Evolutionary conservation across 1,139 yeast genomes (phyloP).

Genomic region (Yamadazyma conglobata): DNA sequence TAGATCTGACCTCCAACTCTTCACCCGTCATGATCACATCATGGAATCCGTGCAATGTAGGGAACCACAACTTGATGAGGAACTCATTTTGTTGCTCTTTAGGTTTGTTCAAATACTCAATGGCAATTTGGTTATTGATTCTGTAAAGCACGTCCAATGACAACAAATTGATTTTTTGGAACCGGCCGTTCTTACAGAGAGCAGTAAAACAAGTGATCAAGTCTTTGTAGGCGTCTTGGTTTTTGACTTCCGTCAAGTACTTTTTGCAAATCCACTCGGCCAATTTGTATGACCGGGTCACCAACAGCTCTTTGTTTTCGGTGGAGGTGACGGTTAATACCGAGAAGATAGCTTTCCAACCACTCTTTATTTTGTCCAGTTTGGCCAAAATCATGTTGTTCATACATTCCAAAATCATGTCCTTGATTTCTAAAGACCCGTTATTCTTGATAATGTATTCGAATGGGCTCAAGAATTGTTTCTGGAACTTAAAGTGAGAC

Average conservation of each 20-base stretch:
- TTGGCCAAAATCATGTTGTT: constrained; percentile 82
- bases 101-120: constrained; percentile 24
- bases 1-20: constrained; percentile 89
- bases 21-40: constrained; percentile 91
- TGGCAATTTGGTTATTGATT: constrained; percentile 59
- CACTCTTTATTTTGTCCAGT: constrained; percentile 75
- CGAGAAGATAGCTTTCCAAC: constrained; percentile 89
- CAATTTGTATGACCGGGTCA: constrained; percentile 59
- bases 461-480: constrained; percentile 89
- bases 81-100: constrained; percentile 30
- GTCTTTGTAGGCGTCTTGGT: constrained; percentile 72
- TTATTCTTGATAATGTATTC: constrained; percentile 74
- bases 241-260: constrained; percentile 59
- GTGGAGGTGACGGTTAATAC: constrained; percentile 67
- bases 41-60: constrained; percentile 79
- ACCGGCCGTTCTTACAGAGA: constrained; percentile 78
- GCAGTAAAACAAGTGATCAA: constrained; percentile 76
- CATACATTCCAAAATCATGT: constrained; percentile 87
- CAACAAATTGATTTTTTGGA: constrained; percentile 76
- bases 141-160: constrained; percentile 73
- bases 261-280: constrained; percentile 61
- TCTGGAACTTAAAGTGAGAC: constrained; percentile 92
- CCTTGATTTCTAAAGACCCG: constrained; percentile 68
- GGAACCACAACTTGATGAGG: constrained; percentile 63
- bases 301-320: constrained; percentile 55